A percentile compares a stretch with the other conserved stretches of the same genome.
These are phyloP conservation scores for Amanita molliuscula DNA, from an alignment of 768 basidiomycete genomes.

Conservation along the genomic window DNA sequence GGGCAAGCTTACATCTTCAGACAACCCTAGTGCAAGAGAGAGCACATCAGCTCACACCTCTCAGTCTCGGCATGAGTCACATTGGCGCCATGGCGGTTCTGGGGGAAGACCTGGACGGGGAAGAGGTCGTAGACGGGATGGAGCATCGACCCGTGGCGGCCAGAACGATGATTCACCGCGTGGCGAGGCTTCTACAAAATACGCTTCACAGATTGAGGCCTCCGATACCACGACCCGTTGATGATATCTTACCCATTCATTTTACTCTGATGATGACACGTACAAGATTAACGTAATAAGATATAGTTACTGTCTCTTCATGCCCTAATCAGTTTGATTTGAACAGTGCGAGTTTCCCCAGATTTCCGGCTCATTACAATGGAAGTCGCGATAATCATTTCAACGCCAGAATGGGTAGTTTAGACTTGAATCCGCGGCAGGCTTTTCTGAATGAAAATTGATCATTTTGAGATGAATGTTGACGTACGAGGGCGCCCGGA, in stretches of 20 bases:
- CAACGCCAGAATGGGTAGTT: neutral
- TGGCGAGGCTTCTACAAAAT: neutral
- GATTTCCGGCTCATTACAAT: neutral
- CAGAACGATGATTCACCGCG: neutral
- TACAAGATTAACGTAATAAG: constrained; percentile 4
- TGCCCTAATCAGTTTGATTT: too few relatives aligned
- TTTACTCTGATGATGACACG: neutral
- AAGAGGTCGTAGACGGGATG: constrained; percentile 8
- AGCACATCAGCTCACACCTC: neutral
- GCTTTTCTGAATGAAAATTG: neutral
- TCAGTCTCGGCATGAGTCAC: constrained; percentile 14
- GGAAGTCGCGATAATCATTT: neutral
- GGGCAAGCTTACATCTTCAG: constrained; percentile 34
- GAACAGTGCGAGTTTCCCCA: too few relatives aligned
- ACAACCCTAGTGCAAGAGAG: neutral
- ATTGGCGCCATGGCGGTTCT: constrained; percentile 14
- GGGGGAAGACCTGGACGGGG: constrained; percentile 24
- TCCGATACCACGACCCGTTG: neutral
- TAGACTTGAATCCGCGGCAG: neutral
- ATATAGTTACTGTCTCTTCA: neutral
- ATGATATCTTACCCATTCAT: constrained; percentile 1
- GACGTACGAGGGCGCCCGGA: neutral
- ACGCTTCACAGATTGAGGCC: neutral
- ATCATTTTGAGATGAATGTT: too few relatives aligned
- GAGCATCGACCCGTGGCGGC: neutral